Conservation (phyloP, 2,329 filamentous ascomycete genomes). For the Aspergillus aculeatinus region DNA sequence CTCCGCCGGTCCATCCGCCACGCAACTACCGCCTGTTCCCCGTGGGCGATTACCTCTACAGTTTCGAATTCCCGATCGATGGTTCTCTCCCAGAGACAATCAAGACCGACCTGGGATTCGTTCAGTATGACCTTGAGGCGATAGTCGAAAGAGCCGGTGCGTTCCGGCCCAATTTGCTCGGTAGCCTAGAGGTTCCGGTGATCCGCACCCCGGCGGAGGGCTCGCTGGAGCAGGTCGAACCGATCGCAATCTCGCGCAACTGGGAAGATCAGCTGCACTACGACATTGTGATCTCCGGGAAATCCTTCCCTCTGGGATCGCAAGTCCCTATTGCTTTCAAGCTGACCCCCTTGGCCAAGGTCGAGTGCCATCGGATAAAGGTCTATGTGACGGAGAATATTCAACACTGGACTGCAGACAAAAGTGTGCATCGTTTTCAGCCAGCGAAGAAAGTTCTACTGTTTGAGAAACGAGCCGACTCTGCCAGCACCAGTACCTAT, state of each 20-base stretch:
- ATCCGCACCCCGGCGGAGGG: slow-evolving; percentile 84
- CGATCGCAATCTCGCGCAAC: slow-evolving; percentile 86
- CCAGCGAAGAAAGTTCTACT: slow-evolving; percentile 79
- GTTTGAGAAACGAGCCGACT: slow-evolving; percentile 84
- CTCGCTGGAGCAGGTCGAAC: slow-evolving; percentile 85
- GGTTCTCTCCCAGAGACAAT: slow-evolving; percentile 79
- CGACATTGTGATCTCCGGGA: slow-evolving; percentile 93
- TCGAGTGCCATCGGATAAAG: slow-evolving; percentile 89
- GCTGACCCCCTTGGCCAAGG: slow-evolving; percentile 86
- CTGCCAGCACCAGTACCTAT: slow-evolving; percentile 69
- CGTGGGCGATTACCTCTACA: slow-evolving; percentile 70
- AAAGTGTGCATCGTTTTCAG: slow-evolving; percentile 79
- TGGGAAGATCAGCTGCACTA: slow-evolving; percentile 97
- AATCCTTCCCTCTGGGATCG: slow-evolving; percentile 85
- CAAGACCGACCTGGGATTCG: slow-evolving; percentile 78
- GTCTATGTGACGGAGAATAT: slow-evolving; percentile 87
- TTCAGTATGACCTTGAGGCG: slow-evolving; percentile 85
- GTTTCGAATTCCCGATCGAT: slow-evolving; percentile 80
- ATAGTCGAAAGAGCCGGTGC: slow-evolving; percentile 82
- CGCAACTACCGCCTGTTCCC: slow-evolving; percentile 86
- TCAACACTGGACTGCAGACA: slow-evolving; percentile 86
- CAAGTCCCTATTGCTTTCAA: slow-evolving; percentile 93
- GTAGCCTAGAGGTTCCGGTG: slow-evolving; percentile 76
- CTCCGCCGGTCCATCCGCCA: slow-evolving; percentile 59
- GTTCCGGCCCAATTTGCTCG: slow-evolving; percentile 84